These are phyloP conservation scores for Misopates orontium DNA, from an alignment of 257 asterid species.

Conservation along the genomic window DNA sequence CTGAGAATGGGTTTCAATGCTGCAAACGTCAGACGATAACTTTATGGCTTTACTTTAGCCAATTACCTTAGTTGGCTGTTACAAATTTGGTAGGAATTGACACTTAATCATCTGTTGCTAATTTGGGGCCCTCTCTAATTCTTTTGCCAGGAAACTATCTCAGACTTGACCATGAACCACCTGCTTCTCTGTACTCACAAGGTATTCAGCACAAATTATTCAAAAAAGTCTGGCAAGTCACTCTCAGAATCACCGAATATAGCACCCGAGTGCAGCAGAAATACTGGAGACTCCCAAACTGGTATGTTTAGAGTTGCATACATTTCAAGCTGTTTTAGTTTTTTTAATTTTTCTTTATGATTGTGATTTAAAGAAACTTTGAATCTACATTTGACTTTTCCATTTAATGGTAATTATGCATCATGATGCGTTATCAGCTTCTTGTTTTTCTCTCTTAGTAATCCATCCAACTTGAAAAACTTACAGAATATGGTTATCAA, in stretches of 20 bases:
- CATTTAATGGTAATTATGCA: not conserved
- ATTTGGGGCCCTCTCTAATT: conserved; percentile 25
- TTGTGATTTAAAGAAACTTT: not conserved
- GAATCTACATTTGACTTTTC: conserved; percentile 14
- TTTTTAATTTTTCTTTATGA: conserved; percentile 1
- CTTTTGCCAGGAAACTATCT: conserved; percentile 43
- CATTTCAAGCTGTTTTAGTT: conserved; percentile 4
- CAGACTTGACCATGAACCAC: conserved; percentile 56
- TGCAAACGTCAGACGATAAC: not conserved
- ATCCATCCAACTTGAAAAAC: conserved; percentile 17
- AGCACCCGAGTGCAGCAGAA: conserved; percentile 30
- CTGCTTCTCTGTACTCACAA: conserved; percentile 57
- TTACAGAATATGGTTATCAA: not conserved
- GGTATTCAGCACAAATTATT: conserved; percentile 35
- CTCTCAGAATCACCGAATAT: conserved; percentile 27
- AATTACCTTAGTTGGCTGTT: conserved; percentile 12
- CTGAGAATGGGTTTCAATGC: not conserved
- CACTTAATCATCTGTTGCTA: conserved; percentile 21
- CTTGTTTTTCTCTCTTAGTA: not conserved
- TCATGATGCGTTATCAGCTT: conserved; percentile 4
- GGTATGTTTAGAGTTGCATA: conserved; percentile 37
- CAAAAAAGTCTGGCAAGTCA: conserved; percentile 31
- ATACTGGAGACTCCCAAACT: conserved; percentile 33
- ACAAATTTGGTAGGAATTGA: conserved; percentile 29
- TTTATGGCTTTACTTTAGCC: conserved; percentile 1